phyloP scores from a whole-genome alignment of 2,329 filamentous ascomycete species.

The Leptographium procerum region DNA sequence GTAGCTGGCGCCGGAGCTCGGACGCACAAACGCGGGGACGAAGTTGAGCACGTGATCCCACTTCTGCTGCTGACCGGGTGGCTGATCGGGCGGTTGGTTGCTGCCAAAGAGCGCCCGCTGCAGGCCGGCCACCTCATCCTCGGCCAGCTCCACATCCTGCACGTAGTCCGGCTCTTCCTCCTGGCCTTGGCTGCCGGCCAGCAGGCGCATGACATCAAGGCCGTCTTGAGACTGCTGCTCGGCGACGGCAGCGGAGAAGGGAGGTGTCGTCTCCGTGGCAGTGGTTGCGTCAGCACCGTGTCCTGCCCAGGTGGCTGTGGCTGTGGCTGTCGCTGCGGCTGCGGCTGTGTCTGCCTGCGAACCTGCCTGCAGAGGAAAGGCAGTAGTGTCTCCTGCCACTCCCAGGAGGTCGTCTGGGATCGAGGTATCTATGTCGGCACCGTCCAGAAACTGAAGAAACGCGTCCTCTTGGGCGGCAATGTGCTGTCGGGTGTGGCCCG shows the following conservation, averaged over 20 bases:
- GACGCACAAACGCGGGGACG: constrained; percentile 30
- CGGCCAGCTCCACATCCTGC: constrained; percentile 14
- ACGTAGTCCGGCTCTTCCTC: constrained; percentile 12
- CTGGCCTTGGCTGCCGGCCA: constrained; percentile 15
- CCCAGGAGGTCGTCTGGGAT: constrained; percentile 2
- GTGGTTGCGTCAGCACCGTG: not conserved
- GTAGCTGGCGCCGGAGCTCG: constrained; percentile 12
- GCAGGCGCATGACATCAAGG: constrained; percentile 25
- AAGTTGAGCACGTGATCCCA: constrained; percentile 42
- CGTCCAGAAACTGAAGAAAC: constrained; percentile 26
- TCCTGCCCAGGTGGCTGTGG: not conserved
- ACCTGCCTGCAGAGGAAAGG: not conserved
- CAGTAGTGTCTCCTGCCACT: not conserved
- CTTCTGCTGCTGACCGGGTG: constrained; percentile 8
- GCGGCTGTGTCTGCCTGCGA: not conserved
- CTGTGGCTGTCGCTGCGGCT: not conserved
- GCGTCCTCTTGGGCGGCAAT: constrained; percentile 20
- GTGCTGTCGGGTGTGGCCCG: constrained; percentile 17
- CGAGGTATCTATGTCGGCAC: constrained; percentile 4
- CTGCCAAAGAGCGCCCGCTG: constrained; percentile 26
- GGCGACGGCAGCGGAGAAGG: constrained; percentile 15
- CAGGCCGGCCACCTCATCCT: constrained; percentile 21
- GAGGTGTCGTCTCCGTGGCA: not conserved
- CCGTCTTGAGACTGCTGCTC: constrained; percentile 27
- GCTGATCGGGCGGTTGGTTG: not conserved